A percentile compares a stretch with the other conserved stretches of the same genome.
These are phyloP conservation scores for Mycena albidolilacea DNA, from an alignment of 768 basidiomycete genomes.

Conservation along the genomic window DNA sequence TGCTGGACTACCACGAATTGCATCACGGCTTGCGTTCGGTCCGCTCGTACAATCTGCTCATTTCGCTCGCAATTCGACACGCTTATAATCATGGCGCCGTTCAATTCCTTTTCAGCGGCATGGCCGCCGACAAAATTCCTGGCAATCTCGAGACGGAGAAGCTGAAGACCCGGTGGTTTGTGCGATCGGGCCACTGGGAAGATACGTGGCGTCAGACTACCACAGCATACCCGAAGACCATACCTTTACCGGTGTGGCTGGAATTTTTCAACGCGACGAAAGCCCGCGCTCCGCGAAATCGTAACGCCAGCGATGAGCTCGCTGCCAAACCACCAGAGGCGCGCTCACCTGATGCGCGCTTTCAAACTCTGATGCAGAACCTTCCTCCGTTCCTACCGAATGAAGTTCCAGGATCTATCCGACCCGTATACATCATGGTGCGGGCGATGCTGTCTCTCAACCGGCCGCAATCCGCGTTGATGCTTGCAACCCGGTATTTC, in stretches of 20 bases:
- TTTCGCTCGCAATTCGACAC: conserved; percentile 65
- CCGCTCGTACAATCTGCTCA: conserved; percentile 63
- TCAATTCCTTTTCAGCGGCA: conserved; percentile 59
- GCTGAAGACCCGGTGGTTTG: conserved; percentile 69
- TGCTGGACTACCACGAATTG: conserved; percentile 67
- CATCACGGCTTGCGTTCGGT: conserved; percentile 56
- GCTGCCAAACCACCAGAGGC: conserved; percentile 36
- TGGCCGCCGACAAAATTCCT: conserved; percentile 59
- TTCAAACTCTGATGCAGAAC: conserved; percentile 58
- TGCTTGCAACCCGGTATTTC: conserved; percentile 66
- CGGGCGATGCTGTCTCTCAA: conserved; percentile 61
- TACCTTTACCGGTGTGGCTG: conserved; percentile 63
- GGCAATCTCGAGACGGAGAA: conserved; percentile 70
- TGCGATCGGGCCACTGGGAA: conserved; percentile 70
- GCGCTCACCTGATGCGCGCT: conserved; percentile 47
- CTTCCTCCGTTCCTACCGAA: conserved; percentile 54
- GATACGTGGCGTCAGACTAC: conserved; percentile 67
- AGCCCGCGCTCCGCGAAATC: conserved; percentile 25
- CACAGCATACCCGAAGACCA: conserved; percentile 38
- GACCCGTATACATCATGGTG: conserved; percentile 62
- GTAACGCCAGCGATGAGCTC: conserved; percentile 8
- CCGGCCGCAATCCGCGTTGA: conserved; percentile 56
- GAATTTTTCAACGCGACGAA: conserved; percentile 69
- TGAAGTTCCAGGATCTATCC: conserved; percentile 55
- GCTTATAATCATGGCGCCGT: conserved; percentile 60